Evolutionary conservation across 352 stramenopile genomes (phyloP).

Genomic region (Detonula confervacea): DNA sequence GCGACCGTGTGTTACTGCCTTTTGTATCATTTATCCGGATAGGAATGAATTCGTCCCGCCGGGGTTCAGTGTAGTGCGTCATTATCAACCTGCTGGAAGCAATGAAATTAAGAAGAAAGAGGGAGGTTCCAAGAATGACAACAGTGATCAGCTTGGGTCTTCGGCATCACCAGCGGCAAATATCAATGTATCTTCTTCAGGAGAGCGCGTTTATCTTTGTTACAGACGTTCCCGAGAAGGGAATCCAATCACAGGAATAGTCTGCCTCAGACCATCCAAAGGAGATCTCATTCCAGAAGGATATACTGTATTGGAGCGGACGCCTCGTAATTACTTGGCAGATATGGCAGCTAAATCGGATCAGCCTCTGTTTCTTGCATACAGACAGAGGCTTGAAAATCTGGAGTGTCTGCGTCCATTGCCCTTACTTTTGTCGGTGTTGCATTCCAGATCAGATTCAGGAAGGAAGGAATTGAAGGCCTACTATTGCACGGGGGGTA

Average conservation of each 20-base stretch:
- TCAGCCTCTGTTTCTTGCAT: slow-evolving; percentile 83
- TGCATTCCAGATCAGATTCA: slow-evolving; percentile 45
- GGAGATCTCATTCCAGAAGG: slow-evolving; percentile 83
- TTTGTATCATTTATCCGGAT: slow-evolving; percentile 83
- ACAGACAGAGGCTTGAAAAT: slow-evolving; percentile 86
- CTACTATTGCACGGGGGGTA: slow-evolving; percentile 84
- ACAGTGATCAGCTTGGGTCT: slow-evolving; percentile 21
- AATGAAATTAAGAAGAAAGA: slow-evolving; percentile 29
- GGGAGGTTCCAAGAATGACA: slow-evolving; percentile 14
- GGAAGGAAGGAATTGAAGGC: slow-evolving; percentile 64
- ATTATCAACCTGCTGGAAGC: slow-evolving; percentile 41
- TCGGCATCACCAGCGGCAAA: slow-evolving; percentile 57
- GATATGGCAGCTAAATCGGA: slow-evolving; percentile 76
- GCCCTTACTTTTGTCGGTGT: slow-evolving; percentile 73
- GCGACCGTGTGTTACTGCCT: slow-evolving; percentile 79
- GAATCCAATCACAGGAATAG: slow-evolving; percentile 85
- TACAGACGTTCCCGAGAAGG: slow-evolving; percentile 85
- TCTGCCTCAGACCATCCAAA: slow-evolving; percentile 78
- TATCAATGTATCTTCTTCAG: slow-evolving; percentile 67
- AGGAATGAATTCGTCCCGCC: slow-evolving; percentile 83
- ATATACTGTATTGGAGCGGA: slow-evolving; percentile 87
- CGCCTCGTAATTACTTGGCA: slow-evolving; percentile 82
- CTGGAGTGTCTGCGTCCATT: slow-evolving; percentile 81
- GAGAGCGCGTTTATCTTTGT: slow-evolving; percentile 86
- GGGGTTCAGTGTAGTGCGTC: slow-evolving; percentile 83